Evolutionary conservation across 2,329 filamentous ascomycete genomes (phyloP).

Genomic region (Waltergamsia citrina): DNA sequence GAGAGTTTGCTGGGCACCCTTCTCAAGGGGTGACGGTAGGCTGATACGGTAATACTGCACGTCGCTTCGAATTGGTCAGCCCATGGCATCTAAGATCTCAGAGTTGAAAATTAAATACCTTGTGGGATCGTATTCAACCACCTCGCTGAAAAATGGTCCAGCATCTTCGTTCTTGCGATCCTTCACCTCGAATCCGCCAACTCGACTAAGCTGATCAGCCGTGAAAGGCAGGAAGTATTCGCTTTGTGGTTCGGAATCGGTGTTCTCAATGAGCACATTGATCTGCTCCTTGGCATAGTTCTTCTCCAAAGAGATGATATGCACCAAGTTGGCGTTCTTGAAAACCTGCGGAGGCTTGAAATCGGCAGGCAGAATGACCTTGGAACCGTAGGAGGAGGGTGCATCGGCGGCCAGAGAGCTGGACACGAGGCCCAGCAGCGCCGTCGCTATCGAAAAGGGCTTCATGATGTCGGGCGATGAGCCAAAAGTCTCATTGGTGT

Average conservation of each 20-base stretch:
- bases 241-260: conserved; percentile 66
- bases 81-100: neutral
- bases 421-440: conserved; percentile 48
- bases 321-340: conserved; percentile 86
- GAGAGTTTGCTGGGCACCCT: conserved; percentile 73
- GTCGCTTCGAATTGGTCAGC: conserved; percentile 37
- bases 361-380: conserved; percentile 48
- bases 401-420: conserved; percentile 28
- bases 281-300: conserved; percentile 81
- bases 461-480: conserved; percentile 25
- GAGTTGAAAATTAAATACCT: conserved; percentile 31
- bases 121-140: conserved; percentile 53
- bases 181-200: conserved; percentile 84
- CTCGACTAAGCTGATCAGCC: conserved; percentile 59
- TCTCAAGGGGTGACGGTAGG: conserved; percentile 65
- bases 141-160: conserved; percentile 59
- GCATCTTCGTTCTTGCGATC: conserved; percentile 74
- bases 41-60: conserved; percentile 78
- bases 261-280: conserved; percentile 91
- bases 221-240: conserved; percentile 91
- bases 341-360: conserved; percentile 88
- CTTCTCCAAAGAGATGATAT: conserved; percentile 87
- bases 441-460: conserved; percentile 40
- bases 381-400: conserved; percentile 35
- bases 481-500: conserved; percentile 21